Conservation (phyloP, 345 rosid genomes). For the Arabidopsis suecica region DNA sequence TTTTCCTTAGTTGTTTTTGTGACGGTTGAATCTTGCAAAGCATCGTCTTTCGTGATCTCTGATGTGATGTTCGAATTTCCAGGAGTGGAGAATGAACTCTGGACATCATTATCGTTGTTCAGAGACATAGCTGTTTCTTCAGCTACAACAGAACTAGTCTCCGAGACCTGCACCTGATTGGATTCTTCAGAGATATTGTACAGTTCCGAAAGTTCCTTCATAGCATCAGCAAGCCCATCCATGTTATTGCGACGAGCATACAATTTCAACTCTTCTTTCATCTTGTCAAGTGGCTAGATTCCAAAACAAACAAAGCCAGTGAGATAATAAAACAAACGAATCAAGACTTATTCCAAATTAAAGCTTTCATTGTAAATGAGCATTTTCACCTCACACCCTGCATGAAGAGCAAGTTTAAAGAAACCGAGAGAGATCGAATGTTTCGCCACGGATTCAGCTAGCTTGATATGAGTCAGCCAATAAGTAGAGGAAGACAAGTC, state of each 20-base stretch:
- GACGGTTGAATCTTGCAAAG: conserved; percentile 21
- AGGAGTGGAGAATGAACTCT: conserved; percentile 34
- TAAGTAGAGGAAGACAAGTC: conserved; percentile 62
- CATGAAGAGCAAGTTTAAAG: conserved; percentile 85
- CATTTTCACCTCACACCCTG: conserved; percentile 75
- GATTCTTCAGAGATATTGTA: conserved; percentile 60
- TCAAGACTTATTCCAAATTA: not conserved
- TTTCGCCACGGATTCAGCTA: conserved; percentile 73
- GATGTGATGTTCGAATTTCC: conserved; percentile 31
- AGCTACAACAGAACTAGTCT: conserved; percentile 61
- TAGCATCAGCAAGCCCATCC: conserved; percentile 54
- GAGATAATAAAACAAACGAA: not conserved
- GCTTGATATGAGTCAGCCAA: conserved; percentile 81
- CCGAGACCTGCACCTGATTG: conserved; percentile 65
- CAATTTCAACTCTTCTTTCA: conserved; percentile 77
- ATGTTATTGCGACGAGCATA: conserved; percentile 66
- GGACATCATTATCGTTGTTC: conserved; percentile 38
- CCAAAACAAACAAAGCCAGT: conserved; percentile 23
- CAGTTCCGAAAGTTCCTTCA: conserved; percentile 61
- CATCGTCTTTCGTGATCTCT: conserved; percentile 26
- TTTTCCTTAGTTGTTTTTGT: no score
- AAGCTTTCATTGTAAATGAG: not conserved
- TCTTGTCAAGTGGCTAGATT: conserved; percentile 65
- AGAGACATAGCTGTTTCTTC: conserved; percentile 43
- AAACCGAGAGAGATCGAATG: conserved; percentile 85